A percentile compares a stretch with the other conserved stretches of the same genome.
Evolutionary conservation across 2,329 filamentous ascomycete species (phyloP).

Genomic region (Gaeumannomyces sp.): DNA sequence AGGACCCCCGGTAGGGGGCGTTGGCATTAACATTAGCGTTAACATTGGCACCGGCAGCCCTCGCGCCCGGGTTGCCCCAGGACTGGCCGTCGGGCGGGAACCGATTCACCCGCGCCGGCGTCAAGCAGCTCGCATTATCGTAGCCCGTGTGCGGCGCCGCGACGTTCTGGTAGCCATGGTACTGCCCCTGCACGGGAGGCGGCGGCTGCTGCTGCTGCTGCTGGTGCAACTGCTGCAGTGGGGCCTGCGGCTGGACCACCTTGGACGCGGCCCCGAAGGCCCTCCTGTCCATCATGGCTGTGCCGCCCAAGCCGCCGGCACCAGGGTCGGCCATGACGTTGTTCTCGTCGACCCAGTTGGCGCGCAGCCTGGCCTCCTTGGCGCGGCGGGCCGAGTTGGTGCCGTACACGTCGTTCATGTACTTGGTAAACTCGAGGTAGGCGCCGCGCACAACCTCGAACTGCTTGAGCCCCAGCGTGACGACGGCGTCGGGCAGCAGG

Average conservation of each 20-base stretch:
- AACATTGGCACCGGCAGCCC: neutral
- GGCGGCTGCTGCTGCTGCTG: neutral
- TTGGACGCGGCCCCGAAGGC: neutral
- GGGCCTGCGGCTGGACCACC: no score
- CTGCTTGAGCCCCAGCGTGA: constrained; percentile 11
- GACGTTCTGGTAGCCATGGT: neutral
- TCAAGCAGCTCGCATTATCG: neutral
- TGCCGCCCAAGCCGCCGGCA: neutral
- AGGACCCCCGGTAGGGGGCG: neutral
- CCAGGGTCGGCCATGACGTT: neutral
- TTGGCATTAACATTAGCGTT: neutral
- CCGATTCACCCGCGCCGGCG: no score
- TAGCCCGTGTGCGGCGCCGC: neutral
- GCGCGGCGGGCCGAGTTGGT: neutral
- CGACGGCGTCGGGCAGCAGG: constrained; percentile 4
- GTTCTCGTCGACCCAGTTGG: neutral
- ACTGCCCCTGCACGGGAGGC: neutral
- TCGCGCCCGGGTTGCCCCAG: neutral
- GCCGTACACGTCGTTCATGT: constrained; percentile 4
- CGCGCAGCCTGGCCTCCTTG: neutral
- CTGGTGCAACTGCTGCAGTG: neutral
- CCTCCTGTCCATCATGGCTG: neutral
- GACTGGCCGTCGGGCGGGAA: neutral
- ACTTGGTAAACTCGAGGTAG: constrained; percentile 14
- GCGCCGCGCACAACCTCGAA: constrained; percentile 13